These are phyloP conservation scores for Cladosporium sp. DNA, from an alignment of 2,329 filamentous ascomycete genomes.

Conservation along the genomic window DNA sequence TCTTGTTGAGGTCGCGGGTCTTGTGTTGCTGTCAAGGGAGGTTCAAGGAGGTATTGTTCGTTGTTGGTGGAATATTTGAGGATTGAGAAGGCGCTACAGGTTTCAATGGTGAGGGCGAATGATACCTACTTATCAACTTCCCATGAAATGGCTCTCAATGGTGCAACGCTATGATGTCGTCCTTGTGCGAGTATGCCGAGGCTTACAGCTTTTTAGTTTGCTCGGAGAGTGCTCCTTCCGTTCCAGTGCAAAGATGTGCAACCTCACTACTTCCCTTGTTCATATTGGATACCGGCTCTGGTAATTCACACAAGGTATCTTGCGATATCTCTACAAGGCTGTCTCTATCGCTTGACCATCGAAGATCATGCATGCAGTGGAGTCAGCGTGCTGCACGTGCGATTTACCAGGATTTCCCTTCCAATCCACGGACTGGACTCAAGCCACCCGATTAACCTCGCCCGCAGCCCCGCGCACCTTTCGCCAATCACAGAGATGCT, in stretches of 20 bases:
- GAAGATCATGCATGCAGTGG: not conserved
- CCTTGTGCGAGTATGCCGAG: not conserved
- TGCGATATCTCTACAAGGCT: not conserved
- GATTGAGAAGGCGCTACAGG: not conserved
- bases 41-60: not conserved
- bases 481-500: not conserved
- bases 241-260: not conserved
- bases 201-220: not conserved
- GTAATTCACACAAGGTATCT: not conserved
- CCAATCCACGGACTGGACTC: not conserved
- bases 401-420: not conserved
- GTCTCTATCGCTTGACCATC: not conserved
- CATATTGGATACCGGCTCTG: not conserved
- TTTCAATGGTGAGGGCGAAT: not conserved
- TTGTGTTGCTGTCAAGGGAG: no score
- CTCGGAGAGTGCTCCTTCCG: not conserved
- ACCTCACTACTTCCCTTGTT: not conserved
- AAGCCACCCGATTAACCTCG: not conserved
- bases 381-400: not conserved
- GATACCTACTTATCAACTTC: not conserved
- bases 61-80: not conserved
- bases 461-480: conserved; percentile 4
- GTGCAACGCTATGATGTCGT: not conserved
- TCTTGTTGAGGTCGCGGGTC: not conserved
- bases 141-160: not conserved